Evolutionary conservation across 352 stramenopile species (phyloP).

Genomic region (Phytophthora agathidicida): DNA sequence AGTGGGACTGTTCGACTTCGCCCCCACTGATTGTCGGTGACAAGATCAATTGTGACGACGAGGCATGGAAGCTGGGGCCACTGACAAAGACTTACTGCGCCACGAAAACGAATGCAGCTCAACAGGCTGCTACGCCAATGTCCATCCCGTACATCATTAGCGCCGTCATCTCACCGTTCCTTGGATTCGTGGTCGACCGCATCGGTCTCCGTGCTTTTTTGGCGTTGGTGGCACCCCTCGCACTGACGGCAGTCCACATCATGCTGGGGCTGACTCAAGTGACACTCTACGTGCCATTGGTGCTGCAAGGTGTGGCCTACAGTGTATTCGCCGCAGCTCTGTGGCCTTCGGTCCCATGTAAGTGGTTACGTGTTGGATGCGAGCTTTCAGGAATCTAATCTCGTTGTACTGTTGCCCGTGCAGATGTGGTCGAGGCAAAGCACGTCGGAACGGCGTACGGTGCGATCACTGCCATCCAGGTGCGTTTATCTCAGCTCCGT

Average conservation of each 20-base stretch:
- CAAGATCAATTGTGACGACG: slow-evolving; percentile 81
- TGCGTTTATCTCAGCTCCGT: no score
- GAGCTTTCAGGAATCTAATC: slow-evolving; percentile 3
- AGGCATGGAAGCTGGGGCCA: slow-evolving; percentile 70
- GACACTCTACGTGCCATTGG: slow-evolving; percentile 83
- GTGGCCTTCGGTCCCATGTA: slow-evolving; percentile 91
- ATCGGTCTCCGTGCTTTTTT: slow-evolving; percentile 87
- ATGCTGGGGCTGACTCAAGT: slow-evolving; percentile 80
- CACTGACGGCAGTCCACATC: slow-evolving; percentile 86
- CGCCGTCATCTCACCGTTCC: slow-evolving; percentile 86
- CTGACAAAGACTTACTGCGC: slow-evolving; percentile 64
- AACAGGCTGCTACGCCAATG: slow-evolving; percentile 87
- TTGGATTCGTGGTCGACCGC: slow-evolving; percentile 92
- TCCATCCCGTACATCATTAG: slow-evolving; percentile 94
- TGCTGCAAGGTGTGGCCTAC: slow-evolving; percentile 93
- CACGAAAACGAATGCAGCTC: slow-evolving; percentile 65
- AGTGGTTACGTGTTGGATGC: background rate
- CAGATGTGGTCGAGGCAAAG: slow-evolving; percentile 87
- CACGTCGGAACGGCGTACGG: slow-evolving; percentile 93
- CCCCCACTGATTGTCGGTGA: slow-evolving; percentile 69
- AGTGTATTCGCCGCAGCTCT: slow-evolving; percentile 92
- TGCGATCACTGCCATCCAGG: slow-evolving; percentile 93
- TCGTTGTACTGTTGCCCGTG: background rate
- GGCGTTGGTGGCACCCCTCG: slow-evolving; percentile 71
- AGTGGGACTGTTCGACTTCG: slow-evolving; percentile 57